Evolutionary conservation across 306 rosid species (phyloP), one percentile per base, ranked within the genome.

Genomic region (Pueraria montana): DNA sequence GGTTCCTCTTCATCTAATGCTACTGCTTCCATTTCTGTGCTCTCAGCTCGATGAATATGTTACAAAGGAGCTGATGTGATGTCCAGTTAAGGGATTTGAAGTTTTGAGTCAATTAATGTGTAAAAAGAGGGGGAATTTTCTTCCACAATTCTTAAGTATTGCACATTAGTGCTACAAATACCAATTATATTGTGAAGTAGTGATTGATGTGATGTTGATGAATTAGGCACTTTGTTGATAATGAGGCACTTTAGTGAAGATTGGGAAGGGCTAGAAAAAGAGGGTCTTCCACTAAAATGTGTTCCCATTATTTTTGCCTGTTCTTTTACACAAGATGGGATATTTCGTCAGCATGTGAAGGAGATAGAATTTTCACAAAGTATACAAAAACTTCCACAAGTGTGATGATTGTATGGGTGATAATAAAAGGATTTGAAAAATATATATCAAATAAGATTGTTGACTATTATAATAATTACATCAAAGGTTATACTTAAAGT

Each of bases 1-100:
- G 84, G 21, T 73, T 89, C 91, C 38, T 84, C 91, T 46, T 18
- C 78, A 12, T 87, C 94, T 32, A 90, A 89, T 65, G 97, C 97
- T 18, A 92, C 94, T 21, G 85, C 77, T 56, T 90, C 97, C 38
- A 13, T 62, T 65, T 85, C 91, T 53, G 40, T 46, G 8, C 14
- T 63, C 56, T 83, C 93, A 13, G 97, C 85, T 24, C 69, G 94
- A 61, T 86, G 87, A 87, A 53, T 56, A 24, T 21, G 8, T 34
- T 17, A n/a, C n/a, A 18, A n/a, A 65, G 13, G 45, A 34, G n/a
- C 10, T 61, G 14, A 23, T 23, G 32, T 20, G 64, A 59, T 24
- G 9, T 21, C 7, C 14, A 59, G 9, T 59, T 4, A 59, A 59
- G 8, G 66, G 17, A 59, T 4, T 59, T 11, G n/a, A 59, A 11